phyloP scores from a whole-genome alignment of 2,329 filamentous ascomycete species.

The Xylaria multiplex region DNA sequence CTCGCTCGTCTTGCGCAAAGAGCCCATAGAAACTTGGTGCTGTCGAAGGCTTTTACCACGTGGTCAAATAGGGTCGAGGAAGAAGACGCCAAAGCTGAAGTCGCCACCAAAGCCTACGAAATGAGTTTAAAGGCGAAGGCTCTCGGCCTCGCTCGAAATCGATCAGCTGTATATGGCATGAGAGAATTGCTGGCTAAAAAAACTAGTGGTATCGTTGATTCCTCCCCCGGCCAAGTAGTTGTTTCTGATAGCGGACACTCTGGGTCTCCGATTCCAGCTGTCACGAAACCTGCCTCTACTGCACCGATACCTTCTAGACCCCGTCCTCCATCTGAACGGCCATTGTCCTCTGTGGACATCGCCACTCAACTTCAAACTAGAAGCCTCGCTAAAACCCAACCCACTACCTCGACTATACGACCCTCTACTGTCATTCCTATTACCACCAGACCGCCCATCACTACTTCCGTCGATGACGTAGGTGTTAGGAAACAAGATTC shows the following conservation, averaged over 20 bases:
- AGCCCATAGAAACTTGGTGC: constrained; percentile 44
- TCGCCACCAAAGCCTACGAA: constrained; percentile 46
- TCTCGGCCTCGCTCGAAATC: constrained; percentile 39
- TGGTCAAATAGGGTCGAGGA: constrained; percentile 49
- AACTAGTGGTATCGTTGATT: background rate
- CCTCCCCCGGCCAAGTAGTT: background rate
- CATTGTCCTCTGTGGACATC: constrained; percentile 19
- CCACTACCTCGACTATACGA: background rate
- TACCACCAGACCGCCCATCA: background rate
- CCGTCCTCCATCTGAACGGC: constrained; percentile 6
- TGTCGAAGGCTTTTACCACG: constrained; percentile 46
- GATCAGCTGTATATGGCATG: constrained; percentile 24
- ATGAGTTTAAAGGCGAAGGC: constrained; percentile 47
- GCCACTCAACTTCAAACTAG: constrained; percentile 19
- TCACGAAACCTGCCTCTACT: constrained; percentile 3
- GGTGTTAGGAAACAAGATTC: background rate
- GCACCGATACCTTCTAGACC: constrained; percentile 17
- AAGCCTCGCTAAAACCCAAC: background rate
- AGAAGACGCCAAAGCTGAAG: constrained; percentile 44
- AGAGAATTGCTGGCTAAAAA: constrained; percentile 24
- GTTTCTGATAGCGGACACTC: constrained; percentile 7
- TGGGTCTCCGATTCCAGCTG: background rate
- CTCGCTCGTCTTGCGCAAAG: constrained; percentile 46
- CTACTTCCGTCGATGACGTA: background rate
- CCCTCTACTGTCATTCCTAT: constrained; percentile 20